Conservation (phyloP, 2,329 filamentous ascomycete species). For the Aspergillus fumigatiaffinis region DNA sequence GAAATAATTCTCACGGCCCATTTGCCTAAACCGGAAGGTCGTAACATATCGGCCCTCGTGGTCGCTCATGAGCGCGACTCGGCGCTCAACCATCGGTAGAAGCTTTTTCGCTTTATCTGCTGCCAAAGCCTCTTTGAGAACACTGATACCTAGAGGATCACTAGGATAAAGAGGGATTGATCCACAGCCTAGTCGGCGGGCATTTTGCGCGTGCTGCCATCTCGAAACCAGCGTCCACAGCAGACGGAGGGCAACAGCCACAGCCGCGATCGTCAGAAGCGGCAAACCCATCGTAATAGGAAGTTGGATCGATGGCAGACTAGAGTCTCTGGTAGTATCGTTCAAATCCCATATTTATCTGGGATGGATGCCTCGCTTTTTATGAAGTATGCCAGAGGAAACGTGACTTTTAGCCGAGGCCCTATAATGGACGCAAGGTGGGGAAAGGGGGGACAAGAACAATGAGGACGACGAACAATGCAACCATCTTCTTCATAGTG, state of each 20-base stretch:
- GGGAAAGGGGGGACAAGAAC: background rate
- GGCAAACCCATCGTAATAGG: background rate
- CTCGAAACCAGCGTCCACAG: constrained; percentile 18
- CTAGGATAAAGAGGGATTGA: constrained; percentile 22
- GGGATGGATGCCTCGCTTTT: background rate
- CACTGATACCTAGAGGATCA: constrained; percentile 24
- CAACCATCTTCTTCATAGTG: background rate
- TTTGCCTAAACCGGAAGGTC: constrained; percentile 22
- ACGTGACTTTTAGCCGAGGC: background rate
- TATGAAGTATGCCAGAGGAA: background rate
- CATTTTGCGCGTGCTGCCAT: constrained; percentile 25
- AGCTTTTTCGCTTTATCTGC: constrained; percentile 24
- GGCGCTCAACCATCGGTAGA: constrained; percentile 17
- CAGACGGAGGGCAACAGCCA: constrained; percentile 21
- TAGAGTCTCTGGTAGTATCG: background rate
- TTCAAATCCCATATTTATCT: background rate
- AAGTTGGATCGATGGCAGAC: background rate
- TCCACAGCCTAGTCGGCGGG: constrained; percentile 22
- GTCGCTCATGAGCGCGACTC: constrained; percentile 18
- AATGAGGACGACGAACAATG: background rate
- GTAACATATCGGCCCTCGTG: constrained; percentile 22
- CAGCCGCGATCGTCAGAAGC: constrained; percentile 14
- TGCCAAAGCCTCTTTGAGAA: constrained; percentile 17
- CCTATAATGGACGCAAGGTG: background rate
- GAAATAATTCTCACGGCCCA: constrained; percentile 21